Conservation (phyloP, 208 protist species). For the Trypanosoma platydactyli region DNA sequence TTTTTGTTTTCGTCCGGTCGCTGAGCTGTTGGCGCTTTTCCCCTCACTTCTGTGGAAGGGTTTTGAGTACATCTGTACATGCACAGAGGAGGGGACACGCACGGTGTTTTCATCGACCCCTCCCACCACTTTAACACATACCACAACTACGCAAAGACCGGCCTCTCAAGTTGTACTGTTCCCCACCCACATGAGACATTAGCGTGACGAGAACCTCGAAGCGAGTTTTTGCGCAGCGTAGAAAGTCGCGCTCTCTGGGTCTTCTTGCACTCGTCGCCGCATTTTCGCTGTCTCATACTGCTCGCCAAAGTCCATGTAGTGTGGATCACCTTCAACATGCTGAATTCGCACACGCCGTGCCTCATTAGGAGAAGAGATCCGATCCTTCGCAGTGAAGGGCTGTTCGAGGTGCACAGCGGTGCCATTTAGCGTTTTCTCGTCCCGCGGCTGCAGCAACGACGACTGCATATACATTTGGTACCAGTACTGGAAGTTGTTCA, state of each 20-base stretch:
- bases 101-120: too few relatives aligned
- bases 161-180: too few relatives aligned
- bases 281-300: constrained; percentile 36
- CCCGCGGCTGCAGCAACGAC: neutral
- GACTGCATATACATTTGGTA: constrained; percentile 27
- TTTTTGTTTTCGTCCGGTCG: too few relatives aligned
- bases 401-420: neutral
- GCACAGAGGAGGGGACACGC: too few relatives aligned
- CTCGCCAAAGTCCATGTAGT: constrained; percentile 31
- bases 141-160: too few relatives aligned
- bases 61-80: too few relatives aligned
- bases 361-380: neutral
- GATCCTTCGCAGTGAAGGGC: neutral
- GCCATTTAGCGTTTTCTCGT: neutral
- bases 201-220: neutral
- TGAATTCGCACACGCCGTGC: neutral
- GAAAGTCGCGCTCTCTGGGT: constrained; percentile 37
- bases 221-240: constrained; percentile 35
- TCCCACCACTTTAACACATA: too few relatives aligned
- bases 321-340: constrained; percentile 3
- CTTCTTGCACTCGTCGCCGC: constrained; percentile 25
- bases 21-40: too few relatives aligned
- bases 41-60: too few relatives aligned
- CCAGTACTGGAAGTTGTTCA: constrained; percentile 65
- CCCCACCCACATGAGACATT: neutral